Evolutionary conservation across 1,284 basidiomycete species (phyloP).

Genomic region (Schizophyllum amplum): DNA sequence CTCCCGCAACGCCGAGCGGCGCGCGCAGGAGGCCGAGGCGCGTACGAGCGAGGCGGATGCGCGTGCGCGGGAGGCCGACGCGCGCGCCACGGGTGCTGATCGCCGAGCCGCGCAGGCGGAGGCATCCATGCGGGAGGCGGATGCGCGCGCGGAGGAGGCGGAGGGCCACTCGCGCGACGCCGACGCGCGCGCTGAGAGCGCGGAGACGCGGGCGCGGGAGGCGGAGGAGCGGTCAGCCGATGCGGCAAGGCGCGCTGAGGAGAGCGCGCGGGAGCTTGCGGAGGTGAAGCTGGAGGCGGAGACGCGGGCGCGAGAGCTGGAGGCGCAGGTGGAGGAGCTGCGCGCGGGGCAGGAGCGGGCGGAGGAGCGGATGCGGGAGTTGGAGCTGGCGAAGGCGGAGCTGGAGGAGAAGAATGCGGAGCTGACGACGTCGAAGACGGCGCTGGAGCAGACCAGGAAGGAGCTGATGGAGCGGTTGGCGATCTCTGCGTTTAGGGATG

Average conservation of each 20-base stretch:
- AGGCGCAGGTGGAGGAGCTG: neutral
- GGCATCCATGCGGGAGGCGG: neutral
- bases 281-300: neutral
- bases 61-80: neutral
- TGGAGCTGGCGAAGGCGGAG: neutral
- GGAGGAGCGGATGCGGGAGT: neutral
- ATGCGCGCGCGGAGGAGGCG: neutral
- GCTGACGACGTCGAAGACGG: neutral
- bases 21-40: neutral
- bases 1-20: neutral
- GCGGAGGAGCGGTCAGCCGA: neutral
- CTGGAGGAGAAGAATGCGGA: neutral
- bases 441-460: neutral
- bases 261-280: neutral
- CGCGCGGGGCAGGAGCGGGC: neutral
- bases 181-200: neutral
- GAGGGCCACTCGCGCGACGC: neutral
- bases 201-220: neutral
- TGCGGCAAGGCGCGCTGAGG: neutral
- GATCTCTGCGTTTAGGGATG: neutral
- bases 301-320: neutral
- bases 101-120: neutral
- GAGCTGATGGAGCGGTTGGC: neutral
- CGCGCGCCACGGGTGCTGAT: neutral
- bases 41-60: neutral